Percentiles rank a stretch among this genome's conserved stretches.
Conservation (phyloP, 2,329 filamentous ascomycete species). For the Aspergillus chevalieri region DNA sequence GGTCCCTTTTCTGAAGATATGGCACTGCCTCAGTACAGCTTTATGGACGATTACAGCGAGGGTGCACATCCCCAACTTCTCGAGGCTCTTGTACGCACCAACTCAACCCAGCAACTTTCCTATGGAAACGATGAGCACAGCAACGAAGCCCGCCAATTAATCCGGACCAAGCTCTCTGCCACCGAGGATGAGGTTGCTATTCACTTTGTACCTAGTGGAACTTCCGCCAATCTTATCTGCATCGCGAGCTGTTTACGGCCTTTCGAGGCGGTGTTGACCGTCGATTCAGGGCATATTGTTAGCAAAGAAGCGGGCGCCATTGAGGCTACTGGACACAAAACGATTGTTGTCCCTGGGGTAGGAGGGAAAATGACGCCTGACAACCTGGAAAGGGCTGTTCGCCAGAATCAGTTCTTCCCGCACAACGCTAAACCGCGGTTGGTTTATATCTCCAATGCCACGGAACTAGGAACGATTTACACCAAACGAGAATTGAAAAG, state of each 20-base stretch:
- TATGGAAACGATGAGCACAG: conserved; percentile 46
- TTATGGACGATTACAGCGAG: conserved; percentile 49
- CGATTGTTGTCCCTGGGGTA: conserved; percentile 43
- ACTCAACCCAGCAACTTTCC: conserved; percentile 41
- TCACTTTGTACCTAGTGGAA: conserved; percentile 49
- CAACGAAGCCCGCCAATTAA: conserved; percentile 37
- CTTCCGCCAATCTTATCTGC: conserved; percentile 48
- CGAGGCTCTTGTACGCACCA: conserved; percentile 42
- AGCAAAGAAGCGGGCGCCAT: conserved; percentile 48
- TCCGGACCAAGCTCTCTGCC: conserved; percentile 28
- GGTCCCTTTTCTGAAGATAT: conserved; percentile 4
- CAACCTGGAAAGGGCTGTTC: conserved; percentile 38
- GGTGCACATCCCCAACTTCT: conserved; percentile 48
- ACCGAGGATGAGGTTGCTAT: conserved; percentile 39
- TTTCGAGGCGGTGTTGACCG: conserved; percentile 48
- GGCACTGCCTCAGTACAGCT: conserved; percentile 35
- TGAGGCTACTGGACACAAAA: conserved; percentile 48
- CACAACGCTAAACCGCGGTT: conserved; percentile 48
- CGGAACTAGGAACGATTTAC: conserved; percentile 48
- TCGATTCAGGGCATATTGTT: conserved; percentile 47
- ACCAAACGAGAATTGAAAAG: conserved; percentile 37
- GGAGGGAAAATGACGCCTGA: conserved; percentile 45
- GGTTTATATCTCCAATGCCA: conserved; percentile 50
- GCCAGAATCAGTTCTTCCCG: conserved; percentile 47
- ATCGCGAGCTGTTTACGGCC: conserved; percentile 48